Conservation (phyloP, 164 flowering plant genomes). For the Stephania cephalantha region DNA sequence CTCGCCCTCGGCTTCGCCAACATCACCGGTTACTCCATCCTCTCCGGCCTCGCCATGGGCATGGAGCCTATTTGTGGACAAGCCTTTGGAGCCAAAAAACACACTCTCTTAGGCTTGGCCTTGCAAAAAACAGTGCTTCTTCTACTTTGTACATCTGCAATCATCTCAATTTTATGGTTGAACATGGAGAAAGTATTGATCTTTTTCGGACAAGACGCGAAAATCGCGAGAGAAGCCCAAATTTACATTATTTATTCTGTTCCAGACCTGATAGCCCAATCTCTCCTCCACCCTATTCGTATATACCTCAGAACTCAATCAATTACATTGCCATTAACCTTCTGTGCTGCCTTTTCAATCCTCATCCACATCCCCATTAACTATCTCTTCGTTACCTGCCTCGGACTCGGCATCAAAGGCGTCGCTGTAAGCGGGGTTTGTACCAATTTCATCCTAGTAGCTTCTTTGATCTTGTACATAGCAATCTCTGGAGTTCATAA, state of each 20-base stretch:
- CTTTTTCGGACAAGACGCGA: conserved; percentile 46
- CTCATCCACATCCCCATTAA: conserved; percentile 67
- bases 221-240: conserved; percentile 50
- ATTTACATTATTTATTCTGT: conserved; percentile 48
- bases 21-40: conserved; percentile 78
- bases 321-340: conserved; percentile 61
- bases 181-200: conserved; percentile 50
- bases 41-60: conserved; percentile 72
- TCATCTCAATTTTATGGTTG: conserved; percentile 52
- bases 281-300: conserved; percentile 63
- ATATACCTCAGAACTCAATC: conserved; percentile 66
- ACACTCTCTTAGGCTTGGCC: conserved; percentile 53
- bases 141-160: conserved; percentile 42
- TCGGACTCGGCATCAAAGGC: conserved; percentile 53
- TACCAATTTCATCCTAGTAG: conserved; percentile 53
- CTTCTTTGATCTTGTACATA: conserved; percentile 36
- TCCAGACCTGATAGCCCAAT: conserved; percentile 59
- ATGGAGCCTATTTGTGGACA: conserved; percentile 93
- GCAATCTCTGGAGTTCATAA: conserved; percentile 36
- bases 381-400: conserved; percentile 45
- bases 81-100: conserved; percentile 63
- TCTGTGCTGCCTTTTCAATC: conserved; percentile 47
- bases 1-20: conserved; percentile 75
- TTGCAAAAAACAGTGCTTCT: conserved; percentile 51
- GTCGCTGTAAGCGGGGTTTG: conserved; percentile 55